phyloP scores from a whole-genome alignment of 2,329 filamentous ascomycete genomes.

The Colletotrichum sp. region DNA sequence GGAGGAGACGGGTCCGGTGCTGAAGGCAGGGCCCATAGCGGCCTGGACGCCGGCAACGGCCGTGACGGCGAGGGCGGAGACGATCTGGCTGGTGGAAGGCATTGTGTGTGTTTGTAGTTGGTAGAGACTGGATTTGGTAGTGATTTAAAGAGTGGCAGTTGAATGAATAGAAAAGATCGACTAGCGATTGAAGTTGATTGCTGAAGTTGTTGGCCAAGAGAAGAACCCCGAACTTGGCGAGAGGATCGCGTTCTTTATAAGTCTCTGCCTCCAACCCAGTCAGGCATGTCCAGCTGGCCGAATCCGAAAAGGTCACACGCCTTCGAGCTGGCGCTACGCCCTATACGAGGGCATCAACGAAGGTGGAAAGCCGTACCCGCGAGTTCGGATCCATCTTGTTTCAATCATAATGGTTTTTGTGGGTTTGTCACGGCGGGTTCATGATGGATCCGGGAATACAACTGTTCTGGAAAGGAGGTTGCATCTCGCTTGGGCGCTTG shows the following conservation, averaged over 20 bases:
- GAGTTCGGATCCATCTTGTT: background rate
- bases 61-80: conserved; percentile 5
- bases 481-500: background rate
- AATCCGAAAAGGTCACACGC: background rate
- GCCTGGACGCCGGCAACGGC: conserved; percentile 23
- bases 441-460: background rate
- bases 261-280: background rate
- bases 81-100: conserved; percentile 11
- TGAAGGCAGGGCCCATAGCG: conserved; percentile 43
- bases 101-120: background rate
- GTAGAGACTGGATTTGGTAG: background rate
- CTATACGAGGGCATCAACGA: background rate
- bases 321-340: background rate
- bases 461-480: background rate
- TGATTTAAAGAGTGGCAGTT: background rate
- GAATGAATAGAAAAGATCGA: background rate
- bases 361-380: background rate
- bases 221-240: background rate
- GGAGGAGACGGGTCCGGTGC: conserved; percentile 45
- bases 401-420: background rate
- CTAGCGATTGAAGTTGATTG: background rate
- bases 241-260: background rate
- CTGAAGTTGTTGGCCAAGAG: background rate
- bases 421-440: background rate
- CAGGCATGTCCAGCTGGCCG: background rate